These are phyloP conservation scores for Phoma sp. DNA, from an alignment of 2,329 filamentous ascomycete species.

Conservation along the genomic window DNA sequence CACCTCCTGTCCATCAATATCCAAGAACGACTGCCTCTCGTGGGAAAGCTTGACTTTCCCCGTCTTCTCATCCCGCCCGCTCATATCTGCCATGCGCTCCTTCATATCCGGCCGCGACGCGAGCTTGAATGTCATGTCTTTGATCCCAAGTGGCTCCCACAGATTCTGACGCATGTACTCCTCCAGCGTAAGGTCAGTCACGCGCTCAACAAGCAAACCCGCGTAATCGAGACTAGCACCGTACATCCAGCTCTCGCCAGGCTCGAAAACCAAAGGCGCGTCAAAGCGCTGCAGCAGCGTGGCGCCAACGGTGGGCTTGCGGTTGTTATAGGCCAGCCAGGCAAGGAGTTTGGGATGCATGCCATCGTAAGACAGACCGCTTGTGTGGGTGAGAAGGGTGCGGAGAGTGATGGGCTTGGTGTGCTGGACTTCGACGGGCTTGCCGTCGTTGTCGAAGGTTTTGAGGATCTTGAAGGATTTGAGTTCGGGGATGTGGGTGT, in stretches of 20 bases:
- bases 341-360: conserved; percentile 49
- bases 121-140: conserved; percentile 62
- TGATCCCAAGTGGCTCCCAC: conserved; percentile 53
- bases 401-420: conserved; percentile 37
- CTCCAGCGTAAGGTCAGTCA: conserved; percentile 58
- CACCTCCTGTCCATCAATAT: conserved; percentile 23
- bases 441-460: conserved; percentile 31
- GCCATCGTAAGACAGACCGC: conserved; percentile 55
- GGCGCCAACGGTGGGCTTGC: conserved; percentile 24
- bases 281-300: conserved; percentile 11
- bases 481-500: conserved; percentile 42
- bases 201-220: conserved; percentile 52
- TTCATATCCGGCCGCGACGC: conserved; percentile 29
- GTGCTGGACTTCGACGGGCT: conserved; percentile 31
- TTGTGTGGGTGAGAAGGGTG: conserved; percentile 58
- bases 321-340: conserved; percentile 45
- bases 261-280: conserved; percentile 44
- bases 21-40: conserved; percentile 19
- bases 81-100: conserved; percentile 37
- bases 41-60: conserved; percentile 20
- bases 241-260: conserved; percentile 59
- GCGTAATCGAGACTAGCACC: conserved; percentile 57
- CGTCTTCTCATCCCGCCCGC: conserved; percentile 18
- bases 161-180: conserved; percentile 65
- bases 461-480: conserved; percentile 32